Conservation (phyloP, 495 filamentous ascomycete genomes). For the Cercophora scortea region DNA sequence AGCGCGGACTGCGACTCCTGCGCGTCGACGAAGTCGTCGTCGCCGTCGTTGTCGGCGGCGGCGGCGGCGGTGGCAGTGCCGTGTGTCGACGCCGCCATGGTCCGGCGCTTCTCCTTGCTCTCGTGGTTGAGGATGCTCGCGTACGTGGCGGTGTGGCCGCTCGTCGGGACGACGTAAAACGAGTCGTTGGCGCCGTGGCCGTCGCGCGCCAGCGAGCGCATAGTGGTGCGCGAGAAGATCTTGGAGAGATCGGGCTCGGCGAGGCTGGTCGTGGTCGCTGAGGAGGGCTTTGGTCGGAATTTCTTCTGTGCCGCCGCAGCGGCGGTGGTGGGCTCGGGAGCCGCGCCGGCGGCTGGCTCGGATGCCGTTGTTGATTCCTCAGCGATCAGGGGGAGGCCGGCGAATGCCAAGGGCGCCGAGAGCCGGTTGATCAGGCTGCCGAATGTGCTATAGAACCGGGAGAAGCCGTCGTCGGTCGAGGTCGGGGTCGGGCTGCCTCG, state of each 20-base stretch:
- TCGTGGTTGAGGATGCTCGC: conserved; percentile 74
- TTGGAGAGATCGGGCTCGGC: conserved; percentile 67
- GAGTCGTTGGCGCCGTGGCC: conserved; percentile 58
- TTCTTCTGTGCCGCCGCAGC: neutral
- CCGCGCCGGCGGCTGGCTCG: neutral
- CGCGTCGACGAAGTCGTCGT: conserved; percentile 83
- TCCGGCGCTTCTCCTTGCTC: conserved; percentile 52
- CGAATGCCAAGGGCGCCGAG: conserved; percentile 84
- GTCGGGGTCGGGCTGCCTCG: neutral
- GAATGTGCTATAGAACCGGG: conserved; percentile 83
- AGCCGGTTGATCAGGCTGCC: conserved; percentile 73
- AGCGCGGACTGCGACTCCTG: conserved; percentile 50
- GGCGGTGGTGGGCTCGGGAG: neutral
- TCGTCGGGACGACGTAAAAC: conserved; percentile 91
- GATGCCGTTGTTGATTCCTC: conserved; percentile 33
- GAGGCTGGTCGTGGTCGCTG: neutral
- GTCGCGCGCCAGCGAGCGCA: conserved; percentile 52
- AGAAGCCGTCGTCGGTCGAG: conserved; percentile 69
- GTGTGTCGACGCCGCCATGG: conserved; percentile 28
- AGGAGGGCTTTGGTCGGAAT: neutral
- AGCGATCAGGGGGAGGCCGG: conserved; percentile 68
- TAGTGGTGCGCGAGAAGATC: conserved; percentile 71
- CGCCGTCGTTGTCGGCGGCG: conserved; percentile 36
- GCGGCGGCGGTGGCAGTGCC: conserved; percentile 18
- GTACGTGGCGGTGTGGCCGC: conserved; percentile 82